Conservation (phyloP, 441 rosid genomes). For the Hura crepitans region DNA sequence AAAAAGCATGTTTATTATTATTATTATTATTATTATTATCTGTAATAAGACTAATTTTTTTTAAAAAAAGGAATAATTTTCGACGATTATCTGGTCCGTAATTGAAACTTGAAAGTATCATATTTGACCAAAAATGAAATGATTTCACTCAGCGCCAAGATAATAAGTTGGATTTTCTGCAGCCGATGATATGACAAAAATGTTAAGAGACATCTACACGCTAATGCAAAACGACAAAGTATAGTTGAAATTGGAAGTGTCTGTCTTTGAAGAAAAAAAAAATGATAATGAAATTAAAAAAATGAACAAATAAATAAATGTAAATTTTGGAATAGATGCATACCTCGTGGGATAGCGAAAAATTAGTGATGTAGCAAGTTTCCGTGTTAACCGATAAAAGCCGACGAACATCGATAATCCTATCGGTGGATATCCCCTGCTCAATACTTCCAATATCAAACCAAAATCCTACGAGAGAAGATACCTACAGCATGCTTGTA, state of each 20-base stretch:
- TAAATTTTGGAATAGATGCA: not conserved
- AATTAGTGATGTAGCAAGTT: constrained; percentile 52
- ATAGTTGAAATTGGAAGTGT: not conserved
- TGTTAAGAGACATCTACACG: not conserved
- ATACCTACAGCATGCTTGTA: too few relatives aligned
- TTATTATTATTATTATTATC: too few relatives aligned
- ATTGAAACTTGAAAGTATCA: constrained; percentile 3
- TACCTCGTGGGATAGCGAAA: constrained; percentile 54
- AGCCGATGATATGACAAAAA: not conserved
- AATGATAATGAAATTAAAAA: not conserved
- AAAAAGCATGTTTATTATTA: too few relatives aligned
- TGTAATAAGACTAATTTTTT: not conserved
- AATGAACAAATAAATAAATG: too few relatives aligned
- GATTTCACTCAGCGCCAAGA: not conserved
- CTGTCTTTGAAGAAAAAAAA: too few relatives aligned
- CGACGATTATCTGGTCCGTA: not conserved
- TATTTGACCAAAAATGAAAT: constrained; percentile 3
- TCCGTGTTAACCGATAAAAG: constrained; percentile 43
- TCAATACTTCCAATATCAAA: constrained; percentile 6
- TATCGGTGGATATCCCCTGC: constrained; percentile 75
- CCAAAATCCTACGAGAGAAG: not conserved
- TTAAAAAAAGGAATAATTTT: too few relatives aligned
- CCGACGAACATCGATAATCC: constrained; percentile 51
- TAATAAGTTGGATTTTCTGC: not conserved
- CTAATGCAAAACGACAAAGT: not conserved